phyloP scores from a whole-genome alignment of 768 basidiomycete species.

The Termitomyces sp. region DNA sequence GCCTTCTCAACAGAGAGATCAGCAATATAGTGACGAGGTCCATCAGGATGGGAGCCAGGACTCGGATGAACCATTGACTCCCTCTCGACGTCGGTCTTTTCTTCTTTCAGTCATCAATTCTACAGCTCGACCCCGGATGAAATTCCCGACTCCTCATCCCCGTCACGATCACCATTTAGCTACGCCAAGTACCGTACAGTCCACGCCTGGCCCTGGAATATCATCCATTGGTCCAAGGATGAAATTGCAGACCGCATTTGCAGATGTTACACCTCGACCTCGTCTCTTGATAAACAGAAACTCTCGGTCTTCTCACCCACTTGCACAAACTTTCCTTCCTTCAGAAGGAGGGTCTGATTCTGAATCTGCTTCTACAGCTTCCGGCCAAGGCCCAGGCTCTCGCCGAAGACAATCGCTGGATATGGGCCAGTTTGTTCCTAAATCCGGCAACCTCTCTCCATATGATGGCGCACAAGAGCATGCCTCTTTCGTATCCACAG shows the following conservation, averaged over 20 bases:
- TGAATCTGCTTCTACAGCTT: constrained; percentile 23
- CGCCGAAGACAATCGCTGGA: constrained; percentile 16
- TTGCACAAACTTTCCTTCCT: constrained; percentile 46
- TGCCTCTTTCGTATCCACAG: constrained; percentile 72
- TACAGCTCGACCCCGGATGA: constrained; percentile 67
- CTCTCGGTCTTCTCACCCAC: constrained; percentile 53
- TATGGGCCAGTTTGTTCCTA: constrained; percentile 17
- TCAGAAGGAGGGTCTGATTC: constrained; percentile 33
- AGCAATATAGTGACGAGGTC: constrained; percentile 17
- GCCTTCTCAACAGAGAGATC: constrained; percentile 16
- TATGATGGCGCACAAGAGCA: constrained; percentile 49
- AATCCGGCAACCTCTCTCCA: constrained; percentile 29
- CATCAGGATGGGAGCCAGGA: constrained; percentile 16
- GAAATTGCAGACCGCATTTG: constrained; percentile 48
- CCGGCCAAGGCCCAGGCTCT: constrained; percentile 14
- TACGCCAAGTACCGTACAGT: constrained; percentile 26
- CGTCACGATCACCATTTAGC: constrained; percentile 27
- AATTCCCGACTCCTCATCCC: constrained; percentile 59
- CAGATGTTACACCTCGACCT: constrained; percentile 60
- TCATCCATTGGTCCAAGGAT: constrained; percentile 20
- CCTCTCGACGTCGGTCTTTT: constrained; percentile 74
- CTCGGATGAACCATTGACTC: constrained; percentile 50
- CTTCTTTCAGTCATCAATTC: constrained; percentile 82
- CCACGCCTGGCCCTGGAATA: constrained; percentile 30
- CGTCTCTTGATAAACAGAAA: constrained; percentile 25